Percentiles rank a stretch among this genome's conserved stretches.
Evolutionary conservation across 805 yeast species (phyloP).

Genomic region (Metschnikowia peoriensis): DNA sequence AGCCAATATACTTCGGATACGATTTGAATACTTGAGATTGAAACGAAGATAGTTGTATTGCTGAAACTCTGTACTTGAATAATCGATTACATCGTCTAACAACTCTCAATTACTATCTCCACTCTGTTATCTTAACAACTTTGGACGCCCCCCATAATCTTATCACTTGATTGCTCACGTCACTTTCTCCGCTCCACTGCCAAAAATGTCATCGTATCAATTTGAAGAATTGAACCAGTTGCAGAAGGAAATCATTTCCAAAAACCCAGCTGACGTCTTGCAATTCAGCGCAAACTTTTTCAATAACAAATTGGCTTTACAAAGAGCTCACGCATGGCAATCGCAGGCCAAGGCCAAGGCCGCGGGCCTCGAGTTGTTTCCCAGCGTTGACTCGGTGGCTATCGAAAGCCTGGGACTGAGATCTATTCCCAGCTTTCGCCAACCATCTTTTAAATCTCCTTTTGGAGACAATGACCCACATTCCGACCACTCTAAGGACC

Average conservation of each 20-base stretch:
- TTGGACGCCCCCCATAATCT: not conserved
- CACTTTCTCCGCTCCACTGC: not conserved
- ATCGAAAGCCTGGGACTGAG: conserved; percentile 30
- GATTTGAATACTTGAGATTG: not conserved
- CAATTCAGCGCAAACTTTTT: conserved; percentile 79
- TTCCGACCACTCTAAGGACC: conserved; percentile 40
- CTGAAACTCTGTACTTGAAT: not conserved
- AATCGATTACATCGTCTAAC: not conserved
- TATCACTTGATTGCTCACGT: conserved; percentile 8
- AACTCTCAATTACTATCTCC: not conserved
- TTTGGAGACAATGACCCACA: conserved; percentile 67
- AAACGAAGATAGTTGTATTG: not conserved
- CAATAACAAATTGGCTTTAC: conserved; percentile 57
- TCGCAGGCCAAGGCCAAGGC: conserved; percentile 48
- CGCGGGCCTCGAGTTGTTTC: conserved; percentile 50
- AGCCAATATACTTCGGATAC: not conserved
- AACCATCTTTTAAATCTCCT: conserved; percentile 58
- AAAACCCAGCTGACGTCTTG: conserved; percentile 64
- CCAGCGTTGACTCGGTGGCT: conserved; percentile 35
- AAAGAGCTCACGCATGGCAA: conserved; percentile 52
- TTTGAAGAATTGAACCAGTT: conserved; percentile 59
- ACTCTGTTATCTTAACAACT: not conserved
- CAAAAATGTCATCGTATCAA: conserved; percentile 16
- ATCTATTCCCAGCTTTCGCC: conserved; percentile 27
- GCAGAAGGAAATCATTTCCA: conserved; percentile 50